phyloP scores from a whole-genome alignment of 1,284 basidiomycete species.

The Puccinia brachypodii region DNA sequence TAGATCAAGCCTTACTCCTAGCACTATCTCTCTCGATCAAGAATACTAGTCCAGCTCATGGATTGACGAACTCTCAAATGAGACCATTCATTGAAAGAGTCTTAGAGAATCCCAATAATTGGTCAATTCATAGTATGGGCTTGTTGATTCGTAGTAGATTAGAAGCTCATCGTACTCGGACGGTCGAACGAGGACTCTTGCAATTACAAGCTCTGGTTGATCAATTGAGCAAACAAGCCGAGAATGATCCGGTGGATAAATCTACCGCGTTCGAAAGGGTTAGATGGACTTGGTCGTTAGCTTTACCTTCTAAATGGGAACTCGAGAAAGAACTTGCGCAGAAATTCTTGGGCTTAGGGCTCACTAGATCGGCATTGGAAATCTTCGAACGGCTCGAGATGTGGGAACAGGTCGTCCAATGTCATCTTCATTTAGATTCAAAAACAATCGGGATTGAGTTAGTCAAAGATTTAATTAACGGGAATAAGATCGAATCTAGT shows the following conservation, averaged over 20 bases:
- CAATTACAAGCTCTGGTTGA: slow-evolving; percentile 91
- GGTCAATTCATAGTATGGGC: slow-evolving; percentile 92
- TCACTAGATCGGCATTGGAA: slow-evolving; percentile 79
- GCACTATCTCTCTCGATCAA: slow-evolving; percentile 83
- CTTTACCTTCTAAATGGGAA: slow-evolving; percentile 83
- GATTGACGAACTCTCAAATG: slow-evolving; percentile 86
- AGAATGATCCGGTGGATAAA: slow-evolving; percentile 25
- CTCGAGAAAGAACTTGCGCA: slow-evolving; percentile 82
- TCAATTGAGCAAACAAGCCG: slow-evolving; percentile 68
- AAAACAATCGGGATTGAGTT: slow-evolving; percentile 73
- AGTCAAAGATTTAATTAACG: slow-evolving; percentile 78
- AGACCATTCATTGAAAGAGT: slow-evolving; percentile 81
- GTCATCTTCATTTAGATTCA: slow-evolving; percentile 76
- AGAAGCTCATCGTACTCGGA: slow-evolving; percentile 79
- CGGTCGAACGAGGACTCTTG: slow-evolving; percentile 80
- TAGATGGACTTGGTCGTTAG: slow-evolving; percentile 73
- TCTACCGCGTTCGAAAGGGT: slow-evolving; percentile 65
- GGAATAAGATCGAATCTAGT: slow-evolving; percentile 76
- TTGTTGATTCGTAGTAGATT: slow-evolving; percentile 83
- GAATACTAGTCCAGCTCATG: slow-evolving; percentile 76
- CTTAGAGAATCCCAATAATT: slow-evolving; percentile 77
- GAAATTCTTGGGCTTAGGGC: slow-evolving; percentile 77
- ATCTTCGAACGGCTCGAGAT: slow-evolving; percentile 90
- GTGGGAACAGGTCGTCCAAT: slow-evolving; percentile 92
- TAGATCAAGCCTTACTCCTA: slow-evolving; percentile 87